phyloP scores from a whole-genome alignment of 345 rosid genomes.

The Aegle marmelos region DNA sequence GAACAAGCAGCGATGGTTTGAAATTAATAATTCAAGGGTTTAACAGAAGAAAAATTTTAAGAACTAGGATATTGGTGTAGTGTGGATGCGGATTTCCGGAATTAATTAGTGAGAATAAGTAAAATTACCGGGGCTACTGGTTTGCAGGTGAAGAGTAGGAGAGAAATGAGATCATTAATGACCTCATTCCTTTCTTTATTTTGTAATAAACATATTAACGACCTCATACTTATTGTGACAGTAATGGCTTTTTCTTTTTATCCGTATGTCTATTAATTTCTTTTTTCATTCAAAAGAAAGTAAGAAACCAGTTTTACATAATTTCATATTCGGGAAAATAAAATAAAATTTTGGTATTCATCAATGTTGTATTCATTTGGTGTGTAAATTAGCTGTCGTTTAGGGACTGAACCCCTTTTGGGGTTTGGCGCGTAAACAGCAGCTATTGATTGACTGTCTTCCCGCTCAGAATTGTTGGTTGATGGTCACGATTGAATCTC shows the following conservation, averaged over 20 bases:
- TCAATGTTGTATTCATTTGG: neutral
- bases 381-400: neutral
- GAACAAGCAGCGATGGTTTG: neutral
- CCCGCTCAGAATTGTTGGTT: neutral
- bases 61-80: neutral
- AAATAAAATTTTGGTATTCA: too few relatives aligned
- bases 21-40: neutral
- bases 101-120: neutral
- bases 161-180: neutral
- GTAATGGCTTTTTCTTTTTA: neutral
- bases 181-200: neutral
- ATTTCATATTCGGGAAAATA: too few relatives aligned
- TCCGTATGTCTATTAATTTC: too few relatives aligned
- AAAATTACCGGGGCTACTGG: conserved; percentile 9
- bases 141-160: neutral
- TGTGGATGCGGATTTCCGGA: neutral
- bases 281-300: too few relatives aligned
- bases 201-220: neutral
- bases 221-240: neutral
- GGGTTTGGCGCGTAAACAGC: neutral
- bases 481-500: neutral
- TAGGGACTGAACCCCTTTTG: neutral
- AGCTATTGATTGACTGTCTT: neutral
- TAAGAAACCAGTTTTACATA: too few relatives aligned
- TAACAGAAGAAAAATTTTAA: neutral